Evolutionary conservation across 257 asterid species (phyloP).

Genomic region (Solanum habrochaites): DNA sequence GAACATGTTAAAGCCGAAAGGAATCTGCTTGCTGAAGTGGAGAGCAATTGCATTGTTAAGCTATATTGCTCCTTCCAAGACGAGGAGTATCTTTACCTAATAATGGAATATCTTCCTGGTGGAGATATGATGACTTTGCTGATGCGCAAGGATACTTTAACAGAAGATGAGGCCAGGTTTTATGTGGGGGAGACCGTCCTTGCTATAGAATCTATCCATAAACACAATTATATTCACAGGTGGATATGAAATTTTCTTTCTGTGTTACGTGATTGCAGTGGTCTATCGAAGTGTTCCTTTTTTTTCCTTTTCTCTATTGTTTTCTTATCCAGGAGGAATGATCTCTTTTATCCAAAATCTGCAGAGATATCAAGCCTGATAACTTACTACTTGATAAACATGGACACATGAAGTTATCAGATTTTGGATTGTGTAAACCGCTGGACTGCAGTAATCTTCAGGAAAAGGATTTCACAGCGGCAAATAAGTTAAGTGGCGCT

Average conservation of each 20-base stretch:
- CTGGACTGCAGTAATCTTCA: constrained; percentile 88
- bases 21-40: constrained; percentile 91
- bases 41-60: constrained; percentile 91
- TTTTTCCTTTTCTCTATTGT: neutral
- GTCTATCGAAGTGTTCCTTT: neutral
- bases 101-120: constrained; percentile 97
- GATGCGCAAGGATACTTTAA: constrained; percentile 88
- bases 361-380: constrained; percentile 98
- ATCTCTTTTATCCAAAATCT: constrained; percentile 5
- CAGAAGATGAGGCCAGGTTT: constrained; percentile 86
- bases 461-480: constrained; percentile 81
- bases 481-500: constrained; percentile 61
- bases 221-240: constrained; percentile 94
- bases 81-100: constrained; percentile 83
- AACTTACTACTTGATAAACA: constrained; percentile 87
- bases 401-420: constrained; percentile 95
- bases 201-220: constrained; percentile 93
- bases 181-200: constrained; percentile 93
- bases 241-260: constrained; percentile 14
- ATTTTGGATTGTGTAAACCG: constrained; percentile 94
- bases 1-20: constrained; percentile 95
- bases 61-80: constrained; percentile 98
- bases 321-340: neutral
- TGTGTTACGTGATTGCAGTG: neutral
- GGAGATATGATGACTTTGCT: constrained; percentile 99